Evolutionary conservation across 345 rosid genomes (phyloP), one percentile per base, ranked within the genome.

Genomic region (Lenwebbia sp.): DNA sequence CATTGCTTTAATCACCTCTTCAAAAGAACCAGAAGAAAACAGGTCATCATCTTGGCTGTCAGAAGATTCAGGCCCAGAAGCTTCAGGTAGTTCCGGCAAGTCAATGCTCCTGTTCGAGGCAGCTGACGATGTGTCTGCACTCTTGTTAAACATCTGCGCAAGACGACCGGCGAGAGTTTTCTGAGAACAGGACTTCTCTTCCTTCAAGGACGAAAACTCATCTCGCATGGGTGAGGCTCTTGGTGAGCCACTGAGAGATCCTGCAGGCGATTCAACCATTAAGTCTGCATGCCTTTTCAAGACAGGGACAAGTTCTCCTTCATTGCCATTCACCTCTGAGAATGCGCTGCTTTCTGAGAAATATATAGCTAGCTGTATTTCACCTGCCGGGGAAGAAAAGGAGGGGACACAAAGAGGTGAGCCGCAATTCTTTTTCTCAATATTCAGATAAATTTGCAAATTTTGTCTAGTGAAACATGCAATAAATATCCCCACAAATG

Each of bases 81-180:
- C 70, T 90, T 95, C 98, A 86, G 93, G 84, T 57, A 70, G 40
- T 56, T 94, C 98, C 53, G 91, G 88, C 30, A 74, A 54, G 74
- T 95, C 98, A 83, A 84, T 56, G 89, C 93, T 85, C 88, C 84
- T 91, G 87, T 85, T 60, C 41, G 85, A 44, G 15, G 90, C 15
- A 37, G 87, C 13, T 23, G 91, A 49, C 23, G 91, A 26, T 28
- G 90, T 47, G 88, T 93, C 96, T 44, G 89, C 60, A 89, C 86
- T 92, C 88, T 92, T 97, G 82, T 94, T 95, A 86, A 97, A 97
- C 51, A 97, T 93, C 86, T 97, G 98, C 87, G 95, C 97, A 87
- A 97, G 85, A 65, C 94, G 91, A 84, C 91, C 93, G 11, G 96
- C 96, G 62, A 97, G 89, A 14, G 92, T 88, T 87, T 89, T 95